A percentile compares a stretch with the other conserved stretches of the same genome.
phyloP scores from a whole-genome alignment of 176 grass and related monocot species.

The Avena insularis region DNA sequence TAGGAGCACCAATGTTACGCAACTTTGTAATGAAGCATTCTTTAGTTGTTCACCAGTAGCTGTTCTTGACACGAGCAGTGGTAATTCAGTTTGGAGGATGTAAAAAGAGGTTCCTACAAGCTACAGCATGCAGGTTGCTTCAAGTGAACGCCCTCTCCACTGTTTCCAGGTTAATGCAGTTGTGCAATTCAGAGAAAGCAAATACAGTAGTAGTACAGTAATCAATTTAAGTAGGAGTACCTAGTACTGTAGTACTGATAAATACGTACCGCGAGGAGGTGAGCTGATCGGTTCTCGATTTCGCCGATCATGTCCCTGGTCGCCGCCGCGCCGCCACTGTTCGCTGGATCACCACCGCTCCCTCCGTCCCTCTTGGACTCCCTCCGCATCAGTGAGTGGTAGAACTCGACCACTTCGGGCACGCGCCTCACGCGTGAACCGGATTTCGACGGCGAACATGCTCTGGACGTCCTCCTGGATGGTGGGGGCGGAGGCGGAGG shows the following conservation, averaged over 20 bases:
- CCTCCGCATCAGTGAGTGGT: constrained; percentile 93
- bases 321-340: constrained; percentile 38
- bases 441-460: constrained; percentile 15
- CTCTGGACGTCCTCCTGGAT: constrained; percentile 38
- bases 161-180: not conserved
- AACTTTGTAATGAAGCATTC: not conserved
- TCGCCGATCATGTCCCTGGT: constrained; percentile 97
- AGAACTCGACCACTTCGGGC: constrained; percentile 98
- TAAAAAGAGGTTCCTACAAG: not conserved
- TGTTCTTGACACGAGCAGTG: not conserved
- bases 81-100: not conserved
- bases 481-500: constrained; percentile 74
- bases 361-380: constrained; percentile 68
- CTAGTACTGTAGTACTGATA: not conserved
- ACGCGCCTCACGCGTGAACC: constrained; percentile 67
- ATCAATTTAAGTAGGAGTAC: not conserved
- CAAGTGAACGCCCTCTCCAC: not conserved
- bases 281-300: constrained; percentile 97
- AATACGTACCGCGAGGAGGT: constrained; percentile 89
- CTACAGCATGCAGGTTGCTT: not conserved
- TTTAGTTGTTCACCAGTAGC: constrained; percentile 3
- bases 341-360: constrained; percentile 11
- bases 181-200: not conserved
- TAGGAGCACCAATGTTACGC: not conserved
- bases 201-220: not conserved